phyloP scores from a whole-genome alignment of 108 stramenopile genomes.

The Cyclotella atomus region DNA sequence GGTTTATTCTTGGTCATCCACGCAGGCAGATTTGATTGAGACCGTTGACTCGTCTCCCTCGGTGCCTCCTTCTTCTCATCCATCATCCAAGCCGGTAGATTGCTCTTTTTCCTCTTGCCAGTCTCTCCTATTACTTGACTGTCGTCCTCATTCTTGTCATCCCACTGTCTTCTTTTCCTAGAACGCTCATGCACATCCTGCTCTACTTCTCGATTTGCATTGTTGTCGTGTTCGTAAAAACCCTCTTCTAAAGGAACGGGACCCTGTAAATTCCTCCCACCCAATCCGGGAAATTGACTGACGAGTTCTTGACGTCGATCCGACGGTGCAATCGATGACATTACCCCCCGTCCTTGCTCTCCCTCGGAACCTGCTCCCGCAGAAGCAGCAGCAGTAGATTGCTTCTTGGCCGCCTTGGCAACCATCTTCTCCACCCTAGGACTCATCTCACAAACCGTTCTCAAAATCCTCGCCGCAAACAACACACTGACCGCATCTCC shows the following conservation, averaged over 20 bases:
- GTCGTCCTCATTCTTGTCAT: conserved; percentile 17
- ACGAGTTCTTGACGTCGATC: conserved; percentile 52
- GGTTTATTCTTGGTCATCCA: conserved; percentile 81
- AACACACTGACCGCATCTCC: conserved; percentile 64
- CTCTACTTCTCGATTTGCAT: conserved; percentile 11
- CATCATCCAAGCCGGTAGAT: conserved; percentile 57
- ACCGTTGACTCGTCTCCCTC: conserved; percentile 54
- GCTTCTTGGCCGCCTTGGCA: conserved; percentile 51
- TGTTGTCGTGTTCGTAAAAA: conserved; percentile 75
- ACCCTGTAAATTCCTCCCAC: conserved; percentile 71
- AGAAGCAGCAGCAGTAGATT: conserved; percentile 4
- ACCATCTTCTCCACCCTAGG: conserved; percentile 65
- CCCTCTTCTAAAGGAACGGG: conserved; percentile 79
- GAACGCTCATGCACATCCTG: conserved; percentile 37
- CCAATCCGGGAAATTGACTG: conserved; percentile 85
- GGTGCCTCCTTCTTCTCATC: not conserved
- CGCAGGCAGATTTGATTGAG: conserved; percentile 81
- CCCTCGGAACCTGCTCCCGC: not conserved
- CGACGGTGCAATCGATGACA: conserved; percentile 44
- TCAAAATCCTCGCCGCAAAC: conserved; percentile 62
- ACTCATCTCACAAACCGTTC: conserved; percentile 67
- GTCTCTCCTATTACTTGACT: conserved; percentile 17
- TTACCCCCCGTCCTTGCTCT: conserved; percentile 23
- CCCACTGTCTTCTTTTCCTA: conserved; percentile 41
- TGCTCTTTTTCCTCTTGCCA: conserved; percentile 38